A percentile compares a stretch with the other conserved stretches of the same genome.
Conservation (phyloP, 2,329 filamentous ascomycete species). For the Hypoxylon sp. region DNA sequence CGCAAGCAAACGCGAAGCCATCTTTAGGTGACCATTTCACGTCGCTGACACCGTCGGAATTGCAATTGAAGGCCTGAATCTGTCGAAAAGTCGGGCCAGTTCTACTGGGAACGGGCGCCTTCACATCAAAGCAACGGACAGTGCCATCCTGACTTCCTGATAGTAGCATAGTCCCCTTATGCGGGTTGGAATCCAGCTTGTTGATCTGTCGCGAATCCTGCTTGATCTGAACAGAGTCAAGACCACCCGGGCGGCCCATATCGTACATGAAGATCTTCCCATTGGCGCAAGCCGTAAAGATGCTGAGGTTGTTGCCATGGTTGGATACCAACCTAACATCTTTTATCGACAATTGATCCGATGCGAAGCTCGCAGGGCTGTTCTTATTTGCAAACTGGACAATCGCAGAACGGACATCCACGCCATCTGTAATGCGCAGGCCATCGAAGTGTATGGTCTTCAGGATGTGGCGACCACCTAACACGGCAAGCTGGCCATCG, state of each 20-base stretch:
- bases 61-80: constrained; percentile 61
- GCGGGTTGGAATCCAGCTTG: constrained; percentile 71
- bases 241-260: constrained; percentile 62
- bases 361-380: constrained; percentile 53
- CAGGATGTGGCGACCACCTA: constrained; percentile 70
- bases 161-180: constrained; percentile 66
- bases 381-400: constrained; percentile 60
- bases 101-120: constrained; percentile 60
- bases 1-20: constrained; percentile 72
- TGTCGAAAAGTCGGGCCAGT: constrained; percentile 63
- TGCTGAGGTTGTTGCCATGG: constrained; percentile 60
- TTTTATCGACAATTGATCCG: constrained; percentile 72
- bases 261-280: constrained; percentile 75
- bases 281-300: constrained; percentile 73
- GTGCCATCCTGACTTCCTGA: constrained; percentile 74
- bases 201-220: constrained; percentile 74
- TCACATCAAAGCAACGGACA: constrained; percentile 71
- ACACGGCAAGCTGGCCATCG: constrained; percentile 66
- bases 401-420: constrained; percentile 70
- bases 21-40: constrained; percentile 74
- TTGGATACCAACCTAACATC: constrained; percentile 68
- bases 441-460: constrained; percentile 70
- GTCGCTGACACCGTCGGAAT: constrained; percentile 68
- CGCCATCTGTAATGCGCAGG: constrained; percentile 64
- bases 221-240: constrained; percentile 68